phyloP scores from a whole-genome alignment of 1,284 basidiomycete genomes.

The Trichosporon faecale region DNA sequence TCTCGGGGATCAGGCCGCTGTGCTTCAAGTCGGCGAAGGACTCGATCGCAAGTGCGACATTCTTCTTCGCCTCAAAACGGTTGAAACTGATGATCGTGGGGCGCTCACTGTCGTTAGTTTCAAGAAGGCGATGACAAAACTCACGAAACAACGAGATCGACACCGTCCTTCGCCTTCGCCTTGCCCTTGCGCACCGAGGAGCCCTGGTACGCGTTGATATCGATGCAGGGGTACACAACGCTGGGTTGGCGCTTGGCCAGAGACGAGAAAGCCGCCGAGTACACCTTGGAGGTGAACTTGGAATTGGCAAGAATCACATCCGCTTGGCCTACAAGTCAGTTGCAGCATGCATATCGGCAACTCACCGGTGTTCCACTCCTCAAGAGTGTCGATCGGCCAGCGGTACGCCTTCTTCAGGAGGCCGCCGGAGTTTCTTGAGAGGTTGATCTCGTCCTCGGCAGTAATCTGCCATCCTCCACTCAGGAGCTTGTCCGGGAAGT shows the following conservation, averaged over 20 bases:
- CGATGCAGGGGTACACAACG: slow-evolving; percentile 91
- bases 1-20: slow-evolving; percentile 26
- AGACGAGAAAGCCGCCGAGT: slow-evolving; percentile 70
- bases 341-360: slow-evolving; percentile 19
- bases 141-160: slow-evolving; percentile 65
- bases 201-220: slow-evolving; percentile 65
- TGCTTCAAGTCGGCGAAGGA: slow-evolving; percentile 58
- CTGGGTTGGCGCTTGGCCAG: slow-evolving; percentile 61
- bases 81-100: slow-evolving; percentile 87
- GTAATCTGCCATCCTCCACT: slow-evolving; percentile 47
- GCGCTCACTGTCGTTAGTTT: slow-evolving; percentile 56
- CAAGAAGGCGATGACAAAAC: slow-evolving; percentile 42
- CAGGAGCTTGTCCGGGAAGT: slow-evolving; percentile 94
- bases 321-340: slow-evolving; percentile 62
- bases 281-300: slow-evolving; percentile 77
- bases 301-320: slow-evolving; percentile 93
- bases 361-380: slow-evolving; percentile 84
- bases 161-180: slow-evolving; percentile 55
- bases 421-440: slow-evolving; percentile 60
- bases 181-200: slow-evolving; percentile 34
- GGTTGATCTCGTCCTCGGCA: slow-evolving; percentile 56
- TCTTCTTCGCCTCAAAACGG: slow-evolving; percentile 95
- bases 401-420: slow-evolving; percentile 73
- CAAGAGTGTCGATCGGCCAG: slow-evolving; percentile 82
- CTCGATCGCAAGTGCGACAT: slow-evolving; percentile 73